Base-by-base conservation (phyloP, 2,329 filamentous ascomycete genomes). In the Aureobasidium vineae region DNA sequence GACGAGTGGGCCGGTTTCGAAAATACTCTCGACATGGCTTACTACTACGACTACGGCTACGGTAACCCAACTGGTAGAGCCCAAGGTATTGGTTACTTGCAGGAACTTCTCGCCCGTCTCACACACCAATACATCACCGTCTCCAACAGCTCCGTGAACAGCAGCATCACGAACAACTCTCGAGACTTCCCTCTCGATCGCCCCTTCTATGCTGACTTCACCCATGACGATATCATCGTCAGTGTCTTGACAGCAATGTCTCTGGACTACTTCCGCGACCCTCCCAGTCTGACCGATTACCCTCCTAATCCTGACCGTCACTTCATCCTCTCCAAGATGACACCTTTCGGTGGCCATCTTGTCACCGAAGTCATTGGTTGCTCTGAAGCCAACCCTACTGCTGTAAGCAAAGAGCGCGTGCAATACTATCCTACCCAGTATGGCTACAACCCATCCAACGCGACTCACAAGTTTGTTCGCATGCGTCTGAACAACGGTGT, bases 331-430 rank as follows among this genome's bases (percentile, higher is more conserved):
- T 82, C 80, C 2, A 72, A 82, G 53, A 70, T 86, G 61, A 84
- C 83, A 0, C 84, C 84, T 1, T 86, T 86, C 68, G 83, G 82
- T 26, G 84, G 79, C 3, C 79, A 82, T 21, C 77, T 86, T 36
- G 76, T 84, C 52, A 84, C 84, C 1, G 84, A 86, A 73, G 79
- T 85, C 33, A 83, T 85, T 69, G 83, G 81, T 40, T 86, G 84
- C 70, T 74, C 77, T 3, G 65, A 68, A 0, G 57, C 77, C 0
- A 66, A 79, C 54, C 81, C 84, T 0, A 70, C 70, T 5, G 72
- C 78, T 0, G 77, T 79, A 3, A 76, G 78, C 40, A 68, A 74
- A 2, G 70, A 81, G 45, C 74, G 77, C 28, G 78, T 78, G 0
- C 70, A 76, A 19, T 83, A 83, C 72, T 76, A 75, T 47, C 76